Conservation (phyloP, 306 rosid genomes). For the Cajanus cajan region DNA sequence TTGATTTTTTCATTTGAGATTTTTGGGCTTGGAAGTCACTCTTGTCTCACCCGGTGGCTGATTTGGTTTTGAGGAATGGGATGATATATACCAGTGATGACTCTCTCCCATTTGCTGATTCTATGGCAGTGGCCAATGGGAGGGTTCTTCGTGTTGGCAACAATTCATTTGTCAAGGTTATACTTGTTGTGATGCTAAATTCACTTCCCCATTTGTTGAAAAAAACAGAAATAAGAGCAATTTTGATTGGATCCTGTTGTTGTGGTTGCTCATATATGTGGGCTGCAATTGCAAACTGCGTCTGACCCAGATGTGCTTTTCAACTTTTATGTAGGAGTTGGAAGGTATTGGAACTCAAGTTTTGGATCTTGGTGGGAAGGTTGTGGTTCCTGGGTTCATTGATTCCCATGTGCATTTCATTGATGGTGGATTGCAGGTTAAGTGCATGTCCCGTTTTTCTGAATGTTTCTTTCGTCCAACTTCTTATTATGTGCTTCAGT, state of each 20-base stretch:
- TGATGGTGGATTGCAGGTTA: slow-evolving; percentile 74
- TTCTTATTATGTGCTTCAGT: neutral
- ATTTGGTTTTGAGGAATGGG: slow-evolving; percentile 62
- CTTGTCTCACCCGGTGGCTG: slow-evolving; percentile 37
- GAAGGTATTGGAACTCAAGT: slow-evolving; percentile 62
- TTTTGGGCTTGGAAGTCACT: slow-evolving; percentile 25
- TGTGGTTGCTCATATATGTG: neutral
- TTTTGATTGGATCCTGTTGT: neutral
- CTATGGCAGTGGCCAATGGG: slow-evolving; percentile 71
- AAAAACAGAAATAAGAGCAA: neutral
- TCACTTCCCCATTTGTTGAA: neutral
- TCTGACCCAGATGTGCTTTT: neutral
- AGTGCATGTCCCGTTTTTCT: slow-evolving; percentile 4
- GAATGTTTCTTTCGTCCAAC: neutral
- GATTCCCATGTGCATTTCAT: slow-evolving; percentile 84
- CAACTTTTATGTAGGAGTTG: slow-evolving; percentile 51
- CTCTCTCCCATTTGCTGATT: slow-evolving; percentile 66
- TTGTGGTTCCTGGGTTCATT: slow-evolving; percentile 87
- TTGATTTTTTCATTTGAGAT: neutral
- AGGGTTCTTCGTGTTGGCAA: slow-evolving; percentile 70
- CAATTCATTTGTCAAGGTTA: slow-evolving; percentile 62
- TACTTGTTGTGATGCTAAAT: neutral
- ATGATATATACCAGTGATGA: slow-evolving; percentile 70
- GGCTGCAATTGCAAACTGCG: neutral
- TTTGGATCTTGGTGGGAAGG: slow-evolving; percentile 67